These are phyloP conservation scores for Mariannaea elegans DNA, from an alignment of 2,329 filamentous ascomycete genomes.

Conservation along the genomic window DNA sequence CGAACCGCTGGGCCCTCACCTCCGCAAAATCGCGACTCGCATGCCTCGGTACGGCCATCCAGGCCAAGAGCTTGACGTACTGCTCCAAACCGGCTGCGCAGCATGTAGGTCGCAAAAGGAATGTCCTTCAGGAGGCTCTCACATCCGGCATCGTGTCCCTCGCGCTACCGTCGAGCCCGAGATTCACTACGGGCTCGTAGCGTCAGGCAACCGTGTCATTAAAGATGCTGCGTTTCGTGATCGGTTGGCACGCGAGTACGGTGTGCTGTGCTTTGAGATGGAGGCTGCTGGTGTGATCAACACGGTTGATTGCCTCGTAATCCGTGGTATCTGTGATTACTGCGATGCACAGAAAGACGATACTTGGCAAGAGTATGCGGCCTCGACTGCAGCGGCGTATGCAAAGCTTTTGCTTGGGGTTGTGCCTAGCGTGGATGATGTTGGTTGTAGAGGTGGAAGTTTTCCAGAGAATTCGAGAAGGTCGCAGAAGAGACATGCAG, in stretches of 20 bases:
- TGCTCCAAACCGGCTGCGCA: neutral
- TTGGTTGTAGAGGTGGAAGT: no score
- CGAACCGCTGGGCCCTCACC: neutral
- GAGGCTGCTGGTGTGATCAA: neutral
- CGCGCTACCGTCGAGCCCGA: neutral
- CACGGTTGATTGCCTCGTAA: neutral
- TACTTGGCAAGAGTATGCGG: conserved; percentile 3
- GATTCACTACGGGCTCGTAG: neutral
- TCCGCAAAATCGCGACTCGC: neutral
- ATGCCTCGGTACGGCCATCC: neutral
- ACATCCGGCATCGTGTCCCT: neutral
- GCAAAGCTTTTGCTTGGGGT: neutral
- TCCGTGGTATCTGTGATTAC: conserved; percentile 6
- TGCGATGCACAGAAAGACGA: neutral
- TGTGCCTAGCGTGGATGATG: no score
- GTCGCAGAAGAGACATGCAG: no score
- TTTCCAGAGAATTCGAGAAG: no score
- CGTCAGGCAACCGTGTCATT: neutral
- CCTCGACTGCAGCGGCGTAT: neutral
- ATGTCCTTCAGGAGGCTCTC: neutral
- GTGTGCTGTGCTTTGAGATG: conserved; percentile 3
- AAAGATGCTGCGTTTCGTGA: neutral
- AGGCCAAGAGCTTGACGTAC: neutral
- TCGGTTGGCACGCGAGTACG: neutral
- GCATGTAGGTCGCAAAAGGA: neutral